phyloP scores from a whole-genome alignment of 176 grass and related monocot species.

The Oryza officinalis region DNA sequence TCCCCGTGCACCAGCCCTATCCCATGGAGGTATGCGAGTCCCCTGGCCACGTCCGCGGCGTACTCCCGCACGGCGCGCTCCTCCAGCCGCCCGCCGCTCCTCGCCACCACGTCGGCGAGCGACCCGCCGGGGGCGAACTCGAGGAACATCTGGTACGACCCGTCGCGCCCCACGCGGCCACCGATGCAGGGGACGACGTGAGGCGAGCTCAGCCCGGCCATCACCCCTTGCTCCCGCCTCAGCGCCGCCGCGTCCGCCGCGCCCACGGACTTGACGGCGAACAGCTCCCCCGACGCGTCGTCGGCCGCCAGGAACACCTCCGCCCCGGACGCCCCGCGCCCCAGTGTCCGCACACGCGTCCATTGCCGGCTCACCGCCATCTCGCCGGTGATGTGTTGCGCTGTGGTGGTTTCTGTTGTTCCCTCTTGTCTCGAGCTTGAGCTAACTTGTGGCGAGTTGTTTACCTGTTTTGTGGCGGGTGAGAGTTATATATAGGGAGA shows the following conservation, averaged over 20 bases:
- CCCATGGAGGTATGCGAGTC: constrained; percentile 60
- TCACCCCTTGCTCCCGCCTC: constrained; percentile 37
- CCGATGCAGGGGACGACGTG: constrained; percentile 69
- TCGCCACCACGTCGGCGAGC: constrained; percentile 46
- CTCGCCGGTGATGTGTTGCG: background rate
- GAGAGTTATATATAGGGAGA: constrained; percentile 22
- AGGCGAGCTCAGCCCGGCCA: constrained; percentile 46
- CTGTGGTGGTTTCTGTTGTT: background rate
- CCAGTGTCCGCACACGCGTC: constrained; percentile 54
- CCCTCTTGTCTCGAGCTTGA: constrained; percentile 10
- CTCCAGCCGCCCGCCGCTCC: constrained; percentile 35
- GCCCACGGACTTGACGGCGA: constrained; percentile 59
- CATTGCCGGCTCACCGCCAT: constrained; percentile 24
- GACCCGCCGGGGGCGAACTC: constrained; percentile 77
- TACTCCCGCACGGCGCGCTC: constrained; percentile 22
- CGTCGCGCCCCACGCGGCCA: background rate
- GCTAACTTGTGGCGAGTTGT: background rate
- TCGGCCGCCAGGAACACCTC: constrained; percentile 59
- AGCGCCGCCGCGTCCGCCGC: constrained; percentile 10
- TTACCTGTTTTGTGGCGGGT: background rate
- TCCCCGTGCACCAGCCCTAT: constrained; percentile 63
- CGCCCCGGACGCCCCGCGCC: constrained; percentile 63
- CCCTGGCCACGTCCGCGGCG: constrained; percentile 43
- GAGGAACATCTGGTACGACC: constrained; percentile 39
- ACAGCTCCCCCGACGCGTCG: constrained; percentile 23